Evolutionary conservation across 2,329 filamentous ascomycete species (phyloP).

Genomic region (Colletotrichum nymphaeae): DNA sequence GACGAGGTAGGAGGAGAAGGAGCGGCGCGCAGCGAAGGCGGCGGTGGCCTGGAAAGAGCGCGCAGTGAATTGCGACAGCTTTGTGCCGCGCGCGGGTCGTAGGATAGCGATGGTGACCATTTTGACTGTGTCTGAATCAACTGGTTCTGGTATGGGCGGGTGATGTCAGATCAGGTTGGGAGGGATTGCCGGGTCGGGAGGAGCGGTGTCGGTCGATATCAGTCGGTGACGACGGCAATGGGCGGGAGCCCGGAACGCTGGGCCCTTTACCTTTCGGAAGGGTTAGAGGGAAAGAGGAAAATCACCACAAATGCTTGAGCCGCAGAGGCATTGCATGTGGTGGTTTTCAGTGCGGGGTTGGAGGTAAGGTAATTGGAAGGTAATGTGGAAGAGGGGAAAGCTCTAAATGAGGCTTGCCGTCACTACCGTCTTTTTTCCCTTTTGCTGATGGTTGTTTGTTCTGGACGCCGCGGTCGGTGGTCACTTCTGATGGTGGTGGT

Average conservation of each 20-base stretch:
- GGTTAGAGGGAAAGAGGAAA: conserved; percentile 21
- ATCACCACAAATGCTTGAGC: conserved; percentile 21
- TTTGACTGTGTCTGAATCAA: conserved; percentile 15
- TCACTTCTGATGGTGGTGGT: conserved; percentile 17
- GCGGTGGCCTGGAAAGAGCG: conserved; percentile 48
- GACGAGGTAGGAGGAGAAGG: conserved; percentile 86
- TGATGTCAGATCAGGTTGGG: conserved; percentile 19
- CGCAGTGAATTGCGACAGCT: conserved; percentile 50
- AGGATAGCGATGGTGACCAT: conserved; percentile 59
- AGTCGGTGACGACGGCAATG: conserved; percentile 20
- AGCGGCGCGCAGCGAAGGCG: conserved; percentile 52
- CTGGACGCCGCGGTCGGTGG: neutral
- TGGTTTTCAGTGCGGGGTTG: conserved; percentile 31
- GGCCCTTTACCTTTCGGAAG: conserved; percentile 7
- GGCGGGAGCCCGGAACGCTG: conserved; percentile 27
- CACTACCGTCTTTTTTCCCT: conserved; percentile 9
- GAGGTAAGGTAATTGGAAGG: neutral
- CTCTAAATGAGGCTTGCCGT: conserved; percentile 29
- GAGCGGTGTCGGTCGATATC: conserved; percentile 23
- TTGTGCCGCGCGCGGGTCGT: conserved; percentile 52
- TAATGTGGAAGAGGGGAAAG: conserved; percentile 17
- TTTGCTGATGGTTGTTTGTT: conserved; percentile 3
- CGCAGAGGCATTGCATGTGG: conserved; percentile 32
- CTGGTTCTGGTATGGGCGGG: neutral
- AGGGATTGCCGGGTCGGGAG: conserved; percentile 6